Evolutionary conservation across 306 rosid species (phyloP).

Genomic region (Quercus aquifolioides): DNA sequence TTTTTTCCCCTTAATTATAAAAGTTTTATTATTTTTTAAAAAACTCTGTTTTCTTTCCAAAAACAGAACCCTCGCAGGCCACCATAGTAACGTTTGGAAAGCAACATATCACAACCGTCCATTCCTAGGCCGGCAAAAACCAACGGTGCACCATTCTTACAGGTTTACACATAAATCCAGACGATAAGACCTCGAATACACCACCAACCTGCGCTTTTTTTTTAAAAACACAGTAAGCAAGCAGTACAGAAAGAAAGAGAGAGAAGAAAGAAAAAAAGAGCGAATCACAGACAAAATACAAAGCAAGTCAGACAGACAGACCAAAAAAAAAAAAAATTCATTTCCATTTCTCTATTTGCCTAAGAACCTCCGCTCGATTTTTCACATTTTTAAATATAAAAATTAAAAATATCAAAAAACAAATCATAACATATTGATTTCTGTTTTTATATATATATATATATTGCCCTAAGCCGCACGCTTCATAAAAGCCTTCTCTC

Average conservation of each 20-base stretch:
- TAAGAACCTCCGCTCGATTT: slow-evolving; percentile 23
- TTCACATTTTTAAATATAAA: background rate
- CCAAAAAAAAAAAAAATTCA: background rate
- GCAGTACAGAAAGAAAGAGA: background rate
- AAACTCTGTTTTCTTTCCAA: no score
- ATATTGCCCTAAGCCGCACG: background rate
- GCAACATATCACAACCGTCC: background rate
- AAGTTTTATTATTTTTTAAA: no score
- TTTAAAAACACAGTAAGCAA: background rate
- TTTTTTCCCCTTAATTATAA: no score
- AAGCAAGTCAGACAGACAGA: background rate
- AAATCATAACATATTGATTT: background rate
- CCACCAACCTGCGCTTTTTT: background rate
- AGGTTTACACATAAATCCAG: background rate
- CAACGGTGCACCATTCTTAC: background rate
- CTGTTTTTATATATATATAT: background rate
- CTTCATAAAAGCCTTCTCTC: background rate
- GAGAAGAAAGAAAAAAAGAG: background rate
- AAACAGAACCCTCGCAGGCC: no score
- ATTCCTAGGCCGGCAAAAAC: background rate
- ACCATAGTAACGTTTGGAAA: no score
- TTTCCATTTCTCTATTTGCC: background rate
- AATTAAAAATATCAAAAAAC: no score
- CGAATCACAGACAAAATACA: no score
- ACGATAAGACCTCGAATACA: background rate